Base-by-base conservation (phyloP, 208 protist genomes). In the Leishmania gerbilli region DNA sequence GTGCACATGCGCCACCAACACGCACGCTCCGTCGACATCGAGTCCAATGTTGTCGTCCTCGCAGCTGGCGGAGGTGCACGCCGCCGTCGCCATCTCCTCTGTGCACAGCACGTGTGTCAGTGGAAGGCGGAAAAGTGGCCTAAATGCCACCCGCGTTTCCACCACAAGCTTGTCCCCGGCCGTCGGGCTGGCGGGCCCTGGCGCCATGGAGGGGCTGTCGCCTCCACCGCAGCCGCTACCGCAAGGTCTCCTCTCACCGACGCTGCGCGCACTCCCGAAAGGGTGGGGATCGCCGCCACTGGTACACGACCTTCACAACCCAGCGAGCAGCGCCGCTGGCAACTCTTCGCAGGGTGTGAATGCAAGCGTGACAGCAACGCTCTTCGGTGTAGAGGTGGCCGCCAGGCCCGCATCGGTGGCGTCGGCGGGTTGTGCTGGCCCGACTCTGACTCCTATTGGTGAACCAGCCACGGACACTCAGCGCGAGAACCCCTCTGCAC, bases 221-320 rank as follows among this genome's bases (percentile, higher is more conserved):
- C 17, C 40, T 49, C 37, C 7, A 49, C 40, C 40, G 8, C 45
- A 37, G 17, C 27, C 3, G 24, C 17, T 45, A 74, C 21, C n/a
- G 69, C 69, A 74, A 74, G 49, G 31, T 34, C 72, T 37, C 31
- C 9, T 31, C 27, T 60, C 71, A 34, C 71, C 71, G n/a, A 42
- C 71, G 19, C 53, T 58, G 31, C 72, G 53, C 34, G 72, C 51
- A 55, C n/a, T n/a, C 27, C 51, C 72, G 31, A 76, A 76, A 27
- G 49, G 49, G 31, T 76, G 72, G 31, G 21, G 19, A 47, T 45
- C 49, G 51, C 51, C 51, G 31, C 51, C 21, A 34, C 51, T 2
- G 51, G 15, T 62, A 19, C 47, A 34, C 51, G 40, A 31, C 17
- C 34, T 11, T 15, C 49, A 62, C 45, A 76, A 47, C 51, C 72